Conservation (phyloP, 2,329 filamentous ascomycete genomes). For the Cladosporium colombiae region DNA sequence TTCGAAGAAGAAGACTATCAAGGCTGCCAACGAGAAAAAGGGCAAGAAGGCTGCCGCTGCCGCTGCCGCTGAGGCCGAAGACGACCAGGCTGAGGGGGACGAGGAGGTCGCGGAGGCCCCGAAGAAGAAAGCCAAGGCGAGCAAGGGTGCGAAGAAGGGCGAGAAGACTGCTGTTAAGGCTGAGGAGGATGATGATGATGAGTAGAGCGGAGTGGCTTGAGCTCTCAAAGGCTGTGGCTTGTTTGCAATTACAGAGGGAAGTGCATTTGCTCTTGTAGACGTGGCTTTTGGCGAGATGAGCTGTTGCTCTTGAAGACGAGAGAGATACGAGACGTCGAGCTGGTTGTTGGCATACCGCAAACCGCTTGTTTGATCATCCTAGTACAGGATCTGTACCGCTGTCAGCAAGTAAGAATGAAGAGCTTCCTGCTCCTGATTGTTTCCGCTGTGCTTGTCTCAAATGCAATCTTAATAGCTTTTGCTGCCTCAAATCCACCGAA, state of each 20-base stretch:
- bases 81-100: background rate
- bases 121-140: background rate
- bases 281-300: background rate
- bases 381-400: too few species aligned
- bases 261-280: background rate
- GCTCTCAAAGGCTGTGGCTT: background rate
- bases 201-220: background rate
- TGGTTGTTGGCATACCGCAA: too few species aligned
- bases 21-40: background rate
- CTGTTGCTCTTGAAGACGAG: background rate
- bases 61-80: background rate
- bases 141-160: background rate
- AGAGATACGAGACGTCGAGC: background rate
- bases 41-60: background rate
- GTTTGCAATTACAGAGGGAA: background rate
- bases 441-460: background rate
- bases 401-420: background rate
- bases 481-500: background rate
- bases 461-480: background rate
- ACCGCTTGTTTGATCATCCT: background rate
- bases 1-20: background rate
- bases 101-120: background rate
- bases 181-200: background rate
- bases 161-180: background rate
- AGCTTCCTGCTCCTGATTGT: background rate